phyloP scores from a whole-genome alignment of 2,329 filamentous ascomycete species.

The Colletotrichum shisoi region DNA sequence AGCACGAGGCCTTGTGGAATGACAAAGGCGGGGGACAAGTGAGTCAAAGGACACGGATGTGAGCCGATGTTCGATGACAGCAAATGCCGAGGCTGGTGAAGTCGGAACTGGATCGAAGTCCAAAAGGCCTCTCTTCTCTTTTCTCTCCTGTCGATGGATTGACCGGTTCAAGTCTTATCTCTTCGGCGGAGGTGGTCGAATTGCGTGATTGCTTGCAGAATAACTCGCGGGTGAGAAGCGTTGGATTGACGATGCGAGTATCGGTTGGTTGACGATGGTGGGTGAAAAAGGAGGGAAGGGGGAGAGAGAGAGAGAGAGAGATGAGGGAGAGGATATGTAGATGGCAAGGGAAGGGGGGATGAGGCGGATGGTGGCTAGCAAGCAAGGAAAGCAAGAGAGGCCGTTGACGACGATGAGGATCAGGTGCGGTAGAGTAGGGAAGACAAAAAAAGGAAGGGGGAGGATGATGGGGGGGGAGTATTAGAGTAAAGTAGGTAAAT shows the following conservation, averaged over 20 bases:
- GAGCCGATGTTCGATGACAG: slow-evolving; percentile 29
- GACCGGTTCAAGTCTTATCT: slow-evolving; percentile 15
- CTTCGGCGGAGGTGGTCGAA: slow-evolving; percentile 25
- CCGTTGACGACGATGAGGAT: slow-evolving; percentile 33
- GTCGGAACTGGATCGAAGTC: slow-evolving; percentile 12
- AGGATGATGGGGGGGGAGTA: slow-evolving; percentile 38
- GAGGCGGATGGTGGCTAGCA: slow-evolving; percentile 35
- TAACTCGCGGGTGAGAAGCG: slow-evolving; percentile 25
- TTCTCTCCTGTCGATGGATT: slow-evolving; percentile 36
- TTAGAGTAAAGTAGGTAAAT: slow-evolving; percentile 42
- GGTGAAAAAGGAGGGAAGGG: slow-evolving; percentile 4
- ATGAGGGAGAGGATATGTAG: background rate
- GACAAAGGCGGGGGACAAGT: slow-evolving; percentile 31
- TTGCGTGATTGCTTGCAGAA: slow-evolving; percentile 38
- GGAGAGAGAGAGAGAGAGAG: slow-evolving; percentile 10
- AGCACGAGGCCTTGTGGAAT: slow-evolving; percentile 12
- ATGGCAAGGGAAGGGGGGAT: slow-evolving; percentile 33
- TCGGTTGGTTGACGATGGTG: background rate
- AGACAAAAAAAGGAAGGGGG: slow-evolving; percentile 14
- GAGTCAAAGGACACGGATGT: slow-evolving; percentile 35
- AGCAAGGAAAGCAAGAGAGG: slow-evolving; percentile 40
- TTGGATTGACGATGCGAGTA: slow-evolving; percentile 23
- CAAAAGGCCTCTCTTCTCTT: slow-evolving; percentile 37
- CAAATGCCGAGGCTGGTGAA: slow-evolving; percentile 17
- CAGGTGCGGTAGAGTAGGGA: slow-evolving; percentile 25